Evolutionary conservation across 1,284 basidiomycete species (phyloP), one percentile per base, ranked within the genome.

Genomic region (Apiotrichum mycotoxinovorans): DNA sequence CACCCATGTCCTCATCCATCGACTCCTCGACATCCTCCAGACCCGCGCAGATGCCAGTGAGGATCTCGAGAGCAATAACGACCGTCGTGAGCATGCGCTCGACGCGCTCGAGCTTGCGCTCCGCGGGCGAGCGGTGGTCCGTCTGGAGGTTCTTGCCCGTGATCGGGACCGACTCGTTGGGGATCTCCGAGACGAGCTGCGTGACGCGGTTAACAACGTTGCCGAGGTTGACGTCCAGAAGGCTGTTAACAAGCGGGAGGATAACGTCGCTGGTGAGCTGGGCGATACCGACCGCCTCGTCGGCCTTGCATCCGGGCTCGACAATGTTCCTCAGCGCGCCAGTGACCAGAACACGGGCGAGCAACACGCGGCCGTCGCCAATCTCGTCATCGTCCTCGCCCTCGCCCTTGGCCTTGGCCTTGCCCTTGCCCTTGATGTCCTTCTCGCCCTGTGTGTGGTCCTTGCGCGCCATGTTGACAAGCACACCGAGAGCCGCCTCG

Each of bases 11-110:
- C 52, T 70, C 73, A 41, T 70, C 73, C 66, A 33, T 67, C 69
- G 43, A 79, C 74, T 57, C 83, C 42, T 72, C 72, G 80, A 47
- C 69, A 67, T 93, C 89, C 23, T 90, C 87, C 34, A 94, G 76
- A 12, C 86, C 88, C n/a, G 90, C 91, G 70, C 89, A 94, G n/a
- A 84, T 80, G 33, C 87, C 87, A 0, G 90, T 93, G 63, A 95
- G 75, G 51, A 95, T 84, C 76, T 96, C 92, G 34, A 96, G 80
- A 20, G 87, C 84, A 35, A 92, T 81, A 61, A 88, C 86, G 10
- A 90, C 81, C 3, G 88, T 87, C 60, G 85, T 82, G 51, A 95
- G 75, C 58, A 79, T 83, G 15, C 81, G 78, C 75, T 96, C 92
- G 40, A 91, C 78, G n/a, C 79, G 78, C 58, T 88, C 87, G 8